Percentiles rank a stretch among this genome's conserved stretches.
These are phyloP conservation scores for Haplosporangium sp. DNA, from an alignment of 371 early-diverging fungal genomes.

Conservation along the genomic window DNA sequence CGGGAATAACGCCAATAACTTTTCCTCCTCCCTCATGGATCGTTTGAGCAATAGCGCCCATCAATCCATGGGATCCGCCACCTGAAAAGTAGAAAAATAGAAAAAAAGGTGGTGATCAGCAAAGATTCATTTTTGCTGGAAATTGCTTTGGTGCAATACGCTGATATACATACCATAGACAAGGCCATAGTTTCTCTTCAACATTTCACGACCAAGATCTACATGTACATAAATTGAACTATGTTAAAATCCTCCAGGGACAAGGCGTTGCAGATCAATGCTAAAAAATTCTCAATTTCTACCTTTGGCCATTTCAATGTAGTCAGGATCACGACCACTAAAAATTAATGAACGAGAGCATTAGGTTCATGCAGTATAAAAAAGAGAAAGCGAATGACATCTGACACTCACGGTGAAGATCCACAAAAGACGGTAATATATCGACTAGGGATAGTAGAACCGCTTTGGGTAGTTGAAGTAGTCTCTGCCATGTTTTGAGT, in stretches of 20 bases:
- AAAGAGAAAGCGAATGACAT: constrained; percentile 15
- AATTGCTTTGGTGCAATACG: too few species aligned
- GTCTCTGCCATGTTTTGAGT: constrained; percentile 19
- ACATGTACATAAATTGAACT: neutral
- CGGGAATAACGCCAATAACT: constrained; percentile 80
- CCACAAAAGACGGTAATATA: constrained; percentile 87
- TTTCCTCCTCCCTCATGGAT: constrained; percentile 68
- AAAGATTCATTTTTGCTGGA: too few species aligned
- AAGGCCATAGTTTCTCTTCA: constrained; percentile 71
- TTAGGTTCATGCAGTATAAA: neutral
- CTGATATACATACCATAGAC: constrained; percentile 74
- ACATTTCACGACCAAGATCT: constrained; percentile 74
- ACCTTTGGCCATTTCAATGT: constrained; percentile 68
- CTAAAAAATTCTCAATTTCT: neutral
- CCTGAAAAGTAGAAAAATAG: constrained; percentile 55
- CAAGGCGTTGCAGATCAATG: neutral
- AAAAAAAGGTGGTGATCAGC: neutral
- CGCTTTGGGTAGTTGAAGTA: neutral
- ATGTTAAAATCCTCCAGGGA: neutral
- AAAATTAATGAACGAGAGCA: neutral
- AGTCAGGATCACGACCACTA: constrained; percentile 66
- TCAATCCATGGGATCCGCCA: constrained; percentile 82
- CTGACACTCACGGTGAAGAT: constrained; percentile 57
- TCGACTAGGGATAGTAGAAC: constrained; percentile 51
- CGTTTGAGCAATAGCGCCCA: constrained; percentile 83